Evolutionary conservation across 176 grass and related monocot genomes (phyloP).

Genomic region (Miscanthus lutarioriparius): DNA sequence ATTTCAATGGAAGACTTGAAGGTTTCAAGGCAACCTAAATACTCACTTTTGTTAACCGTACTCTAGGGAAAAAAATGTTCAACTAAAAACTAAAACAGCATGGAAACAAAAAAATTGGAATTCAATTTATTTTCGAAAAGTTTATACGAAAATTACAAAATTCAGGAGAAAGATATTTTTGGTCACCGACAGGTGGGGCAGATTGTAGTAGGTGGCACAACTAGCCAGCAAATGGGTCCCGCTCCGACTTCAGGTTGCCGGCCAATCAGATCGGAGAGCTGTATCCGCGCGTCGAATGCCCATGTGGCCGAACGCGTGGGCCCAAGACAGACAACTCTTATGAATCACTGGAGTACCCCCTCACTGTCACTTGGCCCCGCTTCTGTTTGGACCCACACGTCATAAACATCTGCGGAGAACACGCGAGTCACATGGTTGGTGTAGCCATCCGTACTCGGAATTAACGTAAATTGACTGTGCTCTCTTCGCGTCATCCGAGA

Average conservation of each 20-base stretch:
- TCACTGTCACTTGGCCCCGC: background rate
- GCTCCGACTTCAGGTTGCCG: background rate
- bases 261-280: conserved; percentile 40
- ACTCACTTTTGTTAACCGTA: background rate
- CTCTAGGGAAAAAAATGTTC: background rate
- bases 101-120: background rate
- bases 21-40: background rate
- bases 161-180: background rate
- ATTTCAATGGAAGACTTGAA: background rate
- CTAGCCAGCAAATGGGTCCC: background rate
- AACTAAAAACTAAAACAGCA: background rate
- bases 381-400: rapidly evolving
- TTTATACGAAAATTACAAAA: background rate
- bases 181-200: conserved; percentile 12
- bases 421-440: background rate
- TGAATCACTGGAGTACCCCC: rapidly evolving
- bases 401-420: rapidly evolving
- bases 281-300: background rate
- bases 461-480: conserved; percentile 41
- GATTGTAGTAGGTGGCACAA: background rate
- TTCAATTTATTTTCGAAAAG: background rate
- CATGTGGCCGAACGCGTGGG: conserved; percentile 25
- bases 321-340: background rate
- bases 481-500: background rate
- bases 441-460: background rate